Base-by-base conservation (phyloP, 164 flowering plant species). In the Stephania cephalantha region DNA sequence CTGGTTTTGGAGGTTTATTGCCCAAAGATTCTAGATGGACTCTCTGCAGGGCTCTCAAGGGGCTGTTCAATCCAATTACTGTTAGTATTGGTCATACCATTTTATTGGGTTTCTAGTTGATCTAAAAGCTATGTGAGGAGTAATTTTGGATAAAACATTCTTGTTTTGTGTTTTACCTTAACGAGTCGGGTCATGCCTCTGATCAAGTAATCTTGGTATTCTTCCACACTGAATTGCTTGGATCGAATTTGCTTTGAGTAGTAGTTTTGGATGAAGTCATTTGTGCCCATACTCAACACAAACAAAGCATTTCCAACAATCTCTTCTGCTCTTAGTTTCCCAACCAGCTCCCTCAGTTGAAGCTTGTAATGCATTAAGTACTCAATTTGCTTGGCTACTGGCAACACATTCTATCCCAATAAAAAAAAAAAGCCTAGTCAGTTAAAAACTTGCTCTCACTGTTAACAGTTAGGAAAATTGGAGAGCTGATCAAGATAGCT, bases 211-310 rank as follows among this genome's bases (percentile, higher is more conserved):
- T 82, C 77, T 50, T 76, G 69, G 55, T 85, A 91, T 48, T 81
- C 70, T 2, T 82, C 85, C 20, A 87, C 12, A 11, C 76, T 86
- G 85, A 52, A 89, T 31, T 87, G 83, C 75, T 80, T 69, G 6
- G 88, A 29, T 9, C 90, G 88, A 73, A 8, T 71, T 5, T 87
- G 88, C 17, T 83, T 84, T 20, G 83, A 1, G 78, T 65, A 91
- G 82, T 89, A 91, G 75, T 91, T 88, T 52, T 84, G 90, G 29
- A 91, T 81, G 76, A 91, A 88, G 75, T 91, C 95, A 77, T 89
- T 89, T 7, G 93, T 85, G 52, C 95, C 95, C 82, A 88, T 85
- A 63, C 95, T 89, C 45, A 89, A 1, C 1, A 88, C 25, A 58
- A 80, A 77, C 1, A 89, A 0, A 0, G 88, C 87, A 67, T 82